A percentile compares a stretch with the other conserved stretches of the same genome.
Conservation (phyloP, 345 rosid genomes). For the Anastatica hierochuntica region DNA sequence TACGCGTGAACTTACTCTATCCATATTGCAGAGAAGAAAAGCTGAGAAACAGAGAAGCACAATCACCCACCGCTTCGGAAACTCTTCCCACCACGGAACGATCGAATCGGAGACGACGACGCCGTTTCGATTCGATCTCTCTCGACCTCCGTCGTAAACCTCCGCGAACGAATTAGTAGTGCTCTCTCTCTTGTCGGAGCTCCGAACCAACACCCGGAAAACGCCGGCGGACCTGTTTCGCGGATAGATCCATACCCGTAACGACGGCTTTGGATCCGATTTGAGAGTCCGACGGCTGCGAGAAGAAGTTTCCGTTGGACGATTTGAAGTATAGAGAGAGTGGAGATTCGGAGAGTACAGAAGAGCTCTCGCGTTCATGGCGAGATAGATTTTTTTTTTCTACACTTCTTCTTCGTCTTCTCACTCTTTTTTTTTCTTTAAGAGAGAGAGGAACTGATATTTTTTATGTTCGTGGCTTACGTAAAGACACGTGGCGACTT, state of each 20-base stretch:
- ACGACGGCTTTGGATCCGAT: slow-evolving; percentile 17
- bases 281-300: slow-evolving; percentile 12
- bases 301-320: slow-evolving; percentile 19
- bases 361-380: slow-evolving; percentile 56
- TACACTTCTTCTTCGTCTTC: background rate
- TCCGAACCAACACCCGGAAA: slow-evolving; percentile 40
- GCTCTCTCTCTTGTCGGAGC: slow-evolving; percentile 26
- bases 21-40: slow-evolving; percentile 89
- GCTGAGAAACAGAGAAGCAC: slow-evolving; percentile 80
- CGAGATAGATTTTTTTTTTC: slow-evolving; percentile 19
- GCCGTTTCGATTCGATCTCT: slow-evolving; percentile 7
- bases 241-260: slow-evolving; percentile 22
- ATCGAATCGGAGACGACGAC: slow-evolving; percentile 20
- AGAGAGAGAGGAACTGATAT: background rate
- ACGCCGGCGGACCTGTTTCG: slow-evolving; percentile 17
- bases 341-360: slow-evolving; percentile 39
- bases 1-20: slow-evolving; percentile 73
- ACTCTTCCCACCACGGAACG: slow-evolving; percentile 74
- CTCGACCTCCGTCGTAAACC: slow-evolving; percentile 20
- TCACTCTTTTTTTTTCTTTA: slow-evolving; percentile 8
- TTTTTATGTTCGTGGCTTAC: slow-evolving; percentile 39
- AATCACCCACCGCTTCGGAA: slow-evolving; percentile 87
- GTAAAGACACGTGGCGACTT: slow-evolving; percentile 41
- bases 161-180: slow-evolving; percentile 28
- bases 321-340: slow-evolving; percentile 29